A percentile compares a stretch with the other conserved stretches of the same genome.
Evolutionary conservation across 2,329 filamentous ascomycete species (phyloP).

Genomic region (Colletotrichum falcatum): DNA sequence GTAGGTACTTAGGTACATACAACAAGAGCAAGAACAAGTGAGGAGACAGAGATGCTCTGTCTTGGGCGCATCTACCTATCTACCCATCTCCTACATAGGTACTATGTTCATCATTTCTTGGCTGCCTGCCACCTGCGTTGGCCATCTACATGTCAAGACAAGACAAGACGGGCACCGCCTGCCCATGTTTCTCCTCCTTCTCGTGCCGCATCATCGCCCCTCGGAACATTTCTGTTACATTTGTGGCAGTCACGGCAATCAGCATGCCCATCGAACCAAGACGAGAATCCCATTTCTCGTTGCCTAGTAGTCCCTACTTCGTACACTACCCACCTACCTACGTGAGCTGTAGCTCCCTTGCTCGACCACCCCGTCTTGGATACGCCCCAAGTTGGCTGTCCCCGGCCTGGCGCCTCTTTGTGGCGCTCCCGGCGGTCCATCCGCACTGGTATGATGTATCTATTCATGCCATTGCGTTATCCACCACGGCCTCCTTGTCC

Average conservation of each 20-base stretch:
- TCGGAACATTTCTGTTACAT: not conserved
- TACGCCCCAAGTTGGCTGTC: conserved; percentile 27
- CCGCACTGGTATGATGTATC: too few relatives aligned
- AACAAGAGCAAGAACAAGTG: not conserved
- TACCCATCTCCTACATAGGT: too few relatives aligned
- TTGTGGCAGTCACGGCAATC: conserved; percentile 15
- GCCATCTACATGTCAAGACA: not conserved
- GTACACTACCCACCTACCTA: too few relatives aligned
- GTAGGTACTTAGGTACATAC: too few relatives aligned
- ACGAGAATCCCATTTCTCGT: not conserved
- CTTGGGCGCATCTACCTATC: too few relatives aligned
- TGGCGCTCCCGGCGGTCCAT: conserved; percentile 2
- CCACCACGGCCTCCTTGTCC: not conserved
- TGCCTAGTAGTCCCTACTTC: not conserved
- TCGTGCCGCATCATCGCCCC: not conserved
- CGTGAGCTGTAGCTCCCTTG: not conserved
- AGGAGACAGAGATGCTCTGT: not conserved
- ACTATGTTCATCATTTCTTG: too few relatives aligned
- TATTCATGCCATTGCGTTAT: not conserved
- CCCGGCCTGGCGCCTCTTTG: conserved; percentile 7
- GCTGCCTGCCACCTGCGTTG: not conserved
- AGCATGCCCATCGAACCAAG: conserved; percentile 1
- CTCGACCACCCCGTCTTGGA: not conserved
- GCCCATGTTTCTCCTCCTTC: not conserved
- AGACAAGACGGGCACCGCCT: not conserved